Base-by-base conservation (phyloP, 2,329 filamentous ascomycete species). In the Exophiala bonariae region DNA sequence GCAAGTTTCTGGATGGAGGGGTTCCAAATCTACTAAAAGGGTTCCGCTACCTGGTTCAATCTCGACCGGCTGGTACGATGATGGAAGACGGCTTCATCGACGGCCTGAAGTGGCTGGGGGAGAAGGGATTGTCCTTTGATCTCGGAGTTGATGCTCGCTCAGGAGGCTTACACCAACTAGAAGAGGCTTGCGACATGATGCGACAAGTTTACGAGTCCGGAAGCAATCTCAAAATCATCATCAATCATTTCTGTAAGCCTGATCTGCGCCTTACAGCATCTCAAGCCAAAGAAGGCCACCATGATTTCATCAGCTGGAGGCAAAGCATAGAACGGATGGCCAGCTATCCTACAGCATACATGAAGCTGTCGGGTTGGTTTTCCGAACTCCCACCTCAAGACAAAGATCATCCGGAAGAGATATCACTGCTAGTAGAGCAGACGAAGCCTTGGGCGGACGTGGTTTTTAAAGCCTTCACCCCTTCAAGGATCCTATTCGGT, bases 191-290 rank as follows among this genome's bases (percentile, higher is more conserved):
- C 10, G 78, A 82, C 65, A 85, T 90, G 78, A 82, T 90, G 63
- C 76, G 78, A 57, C 78, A 69, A 57, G 80, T 87, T 87, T 61
- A 74, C 82, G 37, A 22, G 4, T 40, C 71, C 0, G 79, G 81
- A 44, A 74, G 77, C 4, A 81, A 78, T 60, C 80, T 85, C 26
- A 77, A 74, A 1, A 80, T 91, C 60, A 75, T 95, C 42, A 70
- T 95, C 57, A 89, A 96, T 67, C 90, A 96, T 69, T 79, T 96
- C 58, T 91, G 89, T 78, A 96, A 96, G 70, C 90, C 90, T 1
- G 83, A 92, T 65, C 73, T 95, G 20, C 76, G 76, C 23, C 75
- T 87, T 11, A 49, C 50, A 2, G 52, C 55, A 3, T 14, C 20
- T 1, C 51, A 56, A 35, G 45, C 47, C 55, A 59, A 41, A 6